These are phyloP conservation scores for Penicillium psychrosexuale DNA, from an alignment of 2,329 filamentous ascomycete species.

Conservation along the genomic window DNA sequence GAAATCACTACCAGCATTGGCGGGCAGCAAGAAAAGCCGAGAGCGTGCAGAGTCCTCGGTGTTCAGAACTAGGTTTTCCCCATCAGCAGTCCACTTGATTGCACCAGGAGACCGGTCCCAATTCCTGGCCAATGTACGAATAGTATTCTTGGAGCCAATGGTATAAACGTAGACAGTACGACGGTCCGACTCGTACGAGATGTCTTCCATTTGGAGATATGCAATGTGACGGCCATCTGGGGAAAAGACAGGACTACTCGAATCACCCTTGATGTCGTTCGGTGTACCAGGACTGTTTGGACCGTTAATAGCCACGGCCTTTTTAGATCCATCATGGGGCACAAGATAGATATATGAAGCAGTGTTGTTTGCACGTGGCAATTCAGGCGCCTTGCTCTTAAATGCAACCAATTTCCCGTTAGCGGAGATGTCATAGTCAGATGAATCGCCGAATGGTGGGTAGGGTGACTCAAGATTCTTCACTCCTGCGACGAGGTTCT, in stretches of 20 bases:
- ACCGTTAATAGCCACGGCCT: constrained; percentile 46
- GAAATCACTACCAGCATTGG: constrained; percentile 31
- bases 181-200: constrained; percentile 79
- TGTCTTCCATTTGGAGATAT: constrained; percentile 73
- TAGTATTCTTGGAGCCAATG: constrained; percentile 32
- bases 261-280: constrained; percentile 56
- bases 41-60: constrained; percentile 67
- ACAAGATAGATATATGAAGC: constrained; percentile 79
- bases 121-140: constrained; percentile 38
- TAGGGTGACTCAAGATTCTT: constrained; percentile 46
- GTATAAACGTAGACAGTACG: constrained; percentile 45
- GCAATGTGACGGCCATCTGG: constrained; percentile 67
- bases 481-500: constrained; percentile 40
- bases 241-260: constrained; percentile 69
- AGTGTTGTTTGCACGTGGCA: constrained; percentile 59
- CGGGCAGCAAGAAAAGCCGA: constrained; percentile 36
- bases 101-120: constrained; percentile 55
- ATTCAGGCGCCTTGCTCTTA: constrained; percentile 44
- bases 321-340: constrained; percentile 60
- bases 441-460: constrained; percentile 69
- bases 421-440: constrained; percentile 68
- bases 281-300: constrained; percentile 37
- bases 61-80: constrained; percentile 65
- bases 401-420: constrained; percentile 42
- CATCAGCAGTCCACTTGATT: constrained; percentile 52